A percentile compares a stretch with the other conserved stretches of the same genome.
Evolutionary conservation across 768 basidiomycete genomes (phyloP).

Genomic region (Phanerodontia chrysosporium): DNA sequence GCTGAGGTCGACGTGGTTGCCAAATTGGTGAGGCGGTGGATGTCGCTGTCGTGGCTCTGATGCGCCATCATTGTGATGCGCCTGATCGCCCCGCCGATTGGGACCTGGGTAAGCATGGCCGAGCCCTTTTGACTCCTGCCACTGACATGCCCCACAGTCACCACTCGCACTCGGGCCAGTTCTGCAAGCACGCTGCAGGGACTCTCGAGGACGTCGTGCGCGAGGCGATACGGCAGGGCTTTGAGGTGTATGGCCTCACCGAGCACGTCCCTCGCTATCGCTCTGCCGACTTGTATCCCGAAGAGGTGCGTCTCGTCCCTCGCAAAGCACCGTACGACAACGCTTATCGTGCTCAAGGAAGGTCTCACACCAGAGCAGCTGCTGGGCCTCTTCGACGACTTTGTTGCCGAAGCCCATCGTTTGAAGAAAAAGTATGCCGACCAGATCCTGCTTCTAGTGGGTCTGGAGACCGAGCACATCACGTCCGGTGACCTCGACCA

Average conservation of each 20-base stretch:
- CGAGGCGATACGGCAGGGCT: constrained; percentile 76
- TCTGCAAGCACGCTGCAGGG: constrained; percentile 87
- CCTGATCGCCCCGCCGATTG: not conserved
- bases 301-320: constrained; percentile 64
- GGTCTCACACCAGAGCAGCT: constrained; percentile 51
- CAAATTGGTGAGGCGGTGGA: not conserved
- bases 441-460: constrained; percentile 76
- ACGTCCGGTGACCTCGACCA: constrained; percentile 57
- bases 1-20: no score
- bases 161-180: constrained; percentile 92
- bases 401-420: constrained; percentile 75
- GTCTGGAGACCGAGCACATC: constrained; percentile 91
- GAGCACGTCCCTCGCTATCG: constrained; percentile 94
- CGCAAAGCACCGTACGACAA: not conserved
- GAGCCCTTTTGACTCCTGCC: not conserved
- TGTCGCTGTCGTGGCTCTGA: not conserved
- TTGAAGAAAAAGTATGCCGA: constrained; percentile 59
- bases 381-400: constrained; percentile 60
- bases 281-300: constrained; percentile 80
- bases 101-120: not conserved
- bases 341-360: constrained; percentile 36
- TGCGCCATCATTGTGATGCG: not conserved
- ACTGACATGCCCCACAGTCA: constrained; percentile 62
- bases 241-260: constrained; percentile 79
- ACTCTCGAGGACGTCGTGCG: constrained; percentile 75